These are phyloP conservation scores for Porcisia deanei DNA, from an alignment of 208 protist species.

Conservation along the genomic window DNA sequence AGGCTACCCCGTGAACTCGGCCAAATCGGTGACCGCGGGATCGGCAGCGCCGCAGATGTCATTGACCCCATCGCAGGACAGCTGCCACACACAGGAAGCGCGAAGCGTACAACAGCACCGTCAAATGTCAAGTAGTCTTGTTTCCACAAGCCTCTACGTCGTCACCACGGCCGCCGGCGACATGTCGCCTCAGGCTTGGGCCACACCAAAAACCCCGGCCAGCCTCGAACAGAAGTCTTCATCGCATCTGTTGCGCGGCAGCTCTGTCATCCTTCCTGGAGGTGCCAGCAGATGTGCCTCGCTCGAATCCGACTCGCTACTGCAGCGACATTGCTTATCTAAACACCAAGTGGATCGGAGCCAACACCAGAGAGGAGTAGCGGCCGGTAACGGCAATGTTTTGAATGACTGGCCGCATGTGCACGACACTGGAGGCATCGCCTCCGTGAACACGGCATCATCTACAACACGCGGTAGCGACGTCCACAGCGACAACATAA, in stretches of 20 bases:
- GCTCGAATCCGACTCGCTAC: neutral
- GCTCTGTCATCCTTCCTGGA: neutral
- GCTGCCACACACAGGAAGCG: neutral
- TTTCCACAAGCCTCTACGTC: slow-evolving; percentile 2
- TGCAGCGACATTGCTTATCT: neutral
- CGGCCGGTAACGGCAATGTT: neutral
- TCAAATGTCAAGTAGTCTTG: neutral
- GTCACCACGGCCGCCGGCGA: slow-evolving; percentile 10
- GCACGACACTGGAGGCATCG: neutral
- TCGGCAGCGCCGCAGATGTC: neutral
- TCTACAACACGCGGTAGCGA: neutral
- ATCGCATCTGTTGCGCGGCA: neutral
- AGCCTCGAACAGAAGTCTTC: neutral
- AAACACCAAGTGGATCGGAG: neutral
- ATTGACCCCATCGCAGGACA: neutral
- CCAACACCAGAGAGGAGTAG: neutral
- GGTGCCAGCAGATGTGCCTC: neutral
- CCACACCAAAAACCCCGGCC: neutral
- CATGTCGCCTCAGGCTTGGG: slow-evolving; percentile 12
- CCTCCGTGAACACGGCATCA: neutral
- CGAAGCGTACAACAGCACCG: neutral
- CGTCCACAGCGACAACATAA: neutral
- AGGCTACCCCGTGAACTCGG: neutral
- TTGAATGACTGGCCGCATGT: neutral
- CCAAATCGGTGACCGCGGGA: neutral